A percentile compares a stretch with the other conserved stretches of the same genome.
These are phyloP conservation scores for Hyphochytrium catenoides DNA, from an alignment of 352 stramenopile genomes.

Conservation along the genomic window DNA sequence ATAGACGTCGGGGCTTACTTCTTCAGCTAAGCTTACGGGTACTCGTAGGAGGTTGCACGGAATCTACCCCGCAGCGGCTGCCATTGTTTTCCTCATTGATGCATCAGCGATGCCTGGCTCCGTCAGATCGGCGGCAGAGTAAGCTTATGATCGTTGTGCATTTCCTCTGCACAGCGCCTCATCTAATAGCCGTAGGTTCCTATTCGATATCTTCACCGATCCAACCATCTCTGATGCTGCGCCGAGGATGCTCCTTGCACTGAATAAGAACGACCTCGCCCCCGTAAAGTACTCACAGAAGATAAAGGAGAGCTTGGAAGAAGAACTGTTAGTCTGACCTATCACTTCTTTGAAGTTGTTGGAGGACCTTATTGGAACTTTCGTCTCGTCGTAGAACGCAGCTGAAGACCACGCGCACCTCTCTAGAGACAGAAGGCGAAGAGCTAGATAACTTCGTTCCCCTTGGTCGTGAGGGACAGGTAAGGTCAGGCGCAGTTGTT, in stretches of 20 bases:
- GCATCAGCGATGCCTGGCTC: conserved; percentile 14
- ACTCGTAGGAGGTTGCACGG: conserved; percentile 25
- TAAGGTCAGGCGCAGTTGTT: no score
- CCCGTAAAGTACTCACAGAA: conserved; percentile 19
- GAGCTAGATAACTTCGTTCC: conserved; percentile 37
- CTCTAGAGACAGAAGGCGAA: conserved; percentile 47
- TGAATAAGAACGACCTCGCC: conserved; percentile 46
- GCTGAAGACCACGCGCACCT: conserved; percentile 57
- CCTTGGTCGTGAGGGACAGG: conserved; percentile 43
- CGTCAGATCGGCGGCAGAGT: conserved; percentile 51
- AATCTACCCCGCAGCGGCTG: conserved; percentile 35
- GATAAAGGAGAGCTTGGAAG: conserved; percentile 33
- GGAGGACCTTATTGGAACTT: no score
- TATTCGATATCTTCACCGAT: conserved; percentile 61
- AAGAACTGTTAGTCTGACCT: conserved; percentile 19
- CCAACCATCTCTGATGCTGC: conserved; percentile 47
- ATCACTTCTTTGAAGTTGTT: neutral
- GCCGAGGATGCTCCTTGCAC: conserved; percentile 37
- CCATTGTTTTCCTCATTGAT: conserved; percentile 50
- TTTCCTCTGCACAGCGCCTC: neutral
- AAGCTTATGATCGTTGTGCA: conserved; percentile 8
- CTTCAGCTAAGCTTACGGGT: neutral
- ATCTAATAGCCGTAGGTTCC: conserved; percentile 15
- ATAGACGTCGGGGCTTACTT: conserved; percentile 2
- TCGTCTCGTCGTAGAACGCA: conserved; percentile 16